Evolutionary conservation across 1,139 yeast species (phyloP), one percentile per base, ranked within the genome.

Genomic region (Suzukiozyma palmioleophila): DNA sequence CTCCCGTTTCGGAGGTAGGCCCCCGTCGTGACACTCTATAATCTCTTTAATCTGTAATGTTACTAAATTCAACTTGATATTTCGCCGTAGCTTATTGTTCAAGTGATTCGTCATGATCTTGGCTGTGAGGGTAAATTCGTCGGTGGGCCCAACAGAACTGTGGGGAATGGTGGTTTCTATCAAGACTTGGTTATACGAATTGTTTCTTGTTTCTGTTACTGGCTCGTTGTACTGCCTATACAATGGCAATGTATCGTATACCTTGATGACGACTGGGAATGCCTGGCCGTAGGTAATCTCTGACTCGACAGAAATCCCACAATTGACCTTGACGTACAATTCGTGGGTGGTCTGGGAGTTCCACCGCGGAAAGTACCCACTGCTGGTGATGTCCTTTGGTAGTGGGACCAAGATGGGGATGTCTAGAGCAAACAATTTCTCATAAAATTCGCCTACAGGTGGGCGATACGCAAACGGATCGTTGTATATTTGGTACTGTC

Each of bases 341-440:
- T 51, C 48, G 45, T 73, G 75, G 2, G 59, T 54, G 1, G 75
- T 69, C 6, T 60, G 53, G 2, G 75, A 74, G 34, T 61, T 61
- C 73, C 75, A 72, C 30, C 56, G 50, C 9, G 62, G 57, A 36
- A 60, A 64, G 41, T 53, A 55, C 2, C 75, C 75, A 41, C 73
- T 66, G 13, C 81, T 69, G 8, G 69, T 62, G 5, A 79, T 64
- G 41, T 77, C 79, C 40, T 67, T 69, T 1, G 80, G 81, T n/a
- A 81, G 54, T 0, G 81, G 81, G 26, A 81, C 69, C 9, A 81
- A 60, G 32, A 81, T 57, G 0, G 87, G 87, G 3, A 81, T 55
- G 48, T 81, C 85, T 26, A 80, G 51, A 0, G 82, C 85, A 8
- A 80, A 49, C 21, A 75, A 49, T 29, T 62, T 63, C 37, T 64